Percentiles rank a stretch among this genome's conserved stretches.
Evolutionary conservation across 1,284 basidiomycete genomes (phyloP).

Genomic region (Phellinidium pouzarii): DNA sequence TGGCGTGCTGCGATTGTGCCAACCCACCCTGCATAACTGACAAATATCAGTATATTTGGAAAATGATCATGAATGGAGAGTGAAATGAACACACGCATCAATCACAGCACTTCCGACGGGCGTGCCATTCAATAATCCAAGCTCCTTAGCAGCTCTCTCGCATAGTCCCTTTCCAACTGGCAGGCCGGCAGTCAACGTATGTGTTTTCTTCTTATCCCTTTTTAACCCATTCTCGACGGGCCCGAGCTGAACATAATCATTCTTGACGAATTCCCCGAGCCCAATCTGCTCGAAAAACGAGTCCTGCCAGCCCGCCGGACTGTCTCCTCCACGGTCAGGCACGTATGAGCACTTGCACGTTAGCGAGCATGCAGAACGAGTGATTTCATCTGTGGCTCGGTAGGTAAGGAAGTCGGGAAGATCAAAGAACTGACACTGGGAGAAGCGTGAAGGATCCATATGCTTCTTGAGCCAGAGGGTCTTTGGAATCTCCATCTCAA

Average conservation of each 20-base stretch:
- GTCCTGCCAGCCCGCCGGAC: constrained; percentile 73
- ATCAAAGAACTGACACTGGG: constrained; percentile 90
- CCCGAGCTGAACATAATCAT: constrained; percentile 76
- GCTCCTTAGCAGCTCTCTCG: constrained; percentile 72
- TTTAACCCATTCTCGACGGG: constrained; percentile 36
- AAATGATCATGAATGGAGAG: constrained; percentile 10
- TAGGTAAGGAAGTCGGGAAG: constrained; percentile 96
- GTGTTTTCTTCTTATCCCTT: constrained; percentile 17
- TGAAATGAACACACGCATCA: constrained; percentile 64
- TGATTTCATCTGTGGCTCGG: constrained; percentile 70
- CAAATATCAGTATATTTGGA: neutral
- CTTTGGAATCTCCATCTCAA: constrained; percentile 97
- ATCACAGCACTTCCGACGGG: constrained; percentile 93
- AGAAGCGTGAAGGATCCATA: constrained; percentile 75
- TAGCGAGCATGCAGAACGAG: constrained; percentile 88
- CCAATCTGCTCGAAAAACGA: constrained; percentile 85
- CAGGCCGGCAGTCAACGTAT: constrained; percentile 85
- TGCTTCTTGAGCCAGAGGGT: constrained; percentile 93
- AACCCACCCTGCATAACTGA: constrained; percentile 95
- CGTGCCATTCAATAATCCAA: constrained; percentile 85
- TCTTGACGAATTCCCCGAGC: constrained; percentile 57
- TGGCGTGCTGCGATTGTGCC: constrained; percentile 85
- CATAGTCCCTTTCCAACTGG: constrained; percentile 86
- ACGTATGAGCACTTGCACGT: constrained; percentile 97
- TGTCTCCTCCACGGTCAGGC: constrained; percentile 47